Evolutionary conservation across 106 monocot genomes (phyloP), one percentile per base, ranked within the genome.

Genomic region (Narthecium ossifragum): DNA sequence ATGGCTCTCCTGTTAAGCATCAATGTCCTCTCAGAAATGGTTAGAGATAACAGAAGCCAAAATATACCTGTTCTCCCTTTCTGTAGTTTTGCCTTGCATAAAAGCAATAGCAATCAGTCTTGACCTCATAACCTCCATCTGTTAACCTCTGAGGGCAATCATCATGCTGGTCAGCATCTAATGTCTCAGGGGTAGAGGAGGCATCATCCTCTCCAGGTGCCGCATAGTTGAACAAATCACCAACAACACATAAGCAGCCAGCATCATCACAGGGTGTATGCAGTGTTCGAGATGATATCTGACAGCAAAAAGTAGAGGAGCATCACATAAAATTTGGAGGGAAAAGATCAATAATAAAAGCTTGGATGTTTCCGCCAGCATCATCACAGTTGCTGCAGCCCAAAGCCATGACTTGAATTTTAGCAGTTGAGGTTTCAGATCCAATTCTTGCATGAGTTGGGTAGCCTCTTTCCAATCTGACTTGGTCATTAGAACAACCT

Each of bases 141-240:
- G 88, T 92, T 53, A 92, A 73, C 49, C 88, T 91, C 28, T 31
- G 57, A 25, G 61, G 64, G 37, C 28, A 46, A 65, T 23, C 20
- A 52, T 71, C 70, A 64, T 26, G 22, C 36, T 66, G 59, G 27
- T 69, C 67, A 32, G 31, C 17, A 54, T 57, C 30, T 48, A 64
- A 33, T n/a, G 46, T 55, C 38, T 64, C 51, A 0, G 40, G 34
- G 7, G 7, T 61, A 3, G 39, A 72, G 28, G 37, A 20, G 22
- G 28, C 62, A 47, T 8, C 3, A 13, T 73, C 71, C 32, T 71
- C 79, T 24, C 70, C 81, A 33, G 98, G 98, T 57, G 91, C 84
- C 53, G 80, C 87, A 78, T 92, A 91, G 62, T 99, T 99, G 64
- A 99, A 99, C 58, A 99, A 75, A 74, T 92, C 88, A 26, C 91